Evolutionary conservation across 139 green algal species (phyloP), one percentile per base, ranked within the genome.

Genomic region (Mesotaenium endlicherianum): DNA sequence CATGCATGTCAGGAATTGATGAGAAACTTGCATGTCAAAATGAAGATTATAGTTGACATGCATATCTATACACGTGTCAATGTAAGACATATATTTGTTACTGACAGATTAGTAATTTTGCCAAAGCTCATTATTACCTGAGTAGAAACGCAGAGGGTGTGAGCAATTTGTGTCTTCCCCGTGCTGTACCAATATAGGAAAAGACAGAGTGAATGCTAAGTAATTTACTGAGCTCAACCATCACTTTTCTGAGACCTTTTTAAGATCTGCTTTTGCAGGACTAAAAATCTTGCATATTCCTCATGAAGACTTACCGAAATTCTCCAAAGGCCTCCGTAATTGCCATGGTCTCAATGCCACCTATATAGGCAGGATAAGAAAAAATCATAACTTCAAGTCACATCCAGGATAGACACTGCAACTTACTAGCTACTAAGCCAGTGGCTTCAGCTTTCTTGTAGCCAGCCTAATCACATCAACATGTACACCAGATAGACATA

Each of bases 301-400:
- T 16, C 57, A 79, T 69, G 47, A 79, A 68, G 41, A 39, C 70
- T 68, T 36, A 86, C 80, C 80, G 53, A 40, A 86, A 86, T 44
- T 86, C 80, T 26, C 80, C 80, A 78, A 86, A 86, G 5, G 80
- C 80, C 75, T 86, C 80, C 16, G 80, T 86, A n/a, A 86, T 86
- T n/a, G 80, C 69, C 80, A 86, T 86, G 3, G 80, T 86, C 53
- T 86, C 80, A 45, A 86, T 75, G 36, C 80, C 80, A 70, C 80
- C 80, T 86, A 53, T 11, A 82, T 50, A n/a, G n/a, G 69, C 38
- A 5, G 38, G 5, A 50, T 34, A 64, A 20, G 26, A 64, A 34
- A 64, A 64, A 64, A 34, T 64, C 20, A 64, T 26, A 64, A 64
- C 20, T 26, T 64, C 26, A 34, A 64, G 26, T 64, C 26, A 26